Conservation (phyloP, 768 basidiomycete genomes). For the Calocybe gangraenosa region DNA sequence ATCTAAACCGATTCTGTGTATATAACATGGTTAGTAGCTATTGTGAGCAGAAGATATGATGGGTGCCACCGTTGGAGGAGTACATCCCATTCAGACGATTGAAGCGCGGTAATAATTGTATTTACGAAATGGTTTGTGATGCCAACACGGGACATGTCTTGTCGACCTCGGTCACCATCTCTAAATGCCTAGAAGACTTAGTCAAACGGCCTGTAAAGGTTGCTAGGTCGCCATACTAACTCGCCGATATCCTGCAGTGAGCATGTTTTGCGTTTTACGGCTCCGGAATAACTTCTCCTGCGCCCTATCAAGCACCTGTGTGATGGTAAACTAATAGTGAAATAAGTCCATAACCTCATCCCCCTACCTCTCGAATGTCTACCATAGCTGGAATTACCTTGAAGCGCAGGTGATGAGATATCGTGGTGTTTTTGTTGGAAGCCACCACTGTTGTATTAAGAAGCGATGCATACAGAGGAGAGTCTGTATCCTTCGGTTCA, state of each 20-base stretch:
- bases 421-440: conserved; percentile 17
- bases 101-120: conserved; percentile 66
- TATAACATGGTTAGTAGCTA: neutral
- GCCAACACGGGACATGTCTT: conserved; percentile 33
- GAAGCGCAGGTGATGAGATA: conserved; percentile 18
- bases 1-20: conserved; percentile 66
- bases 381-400: conserved; percentile 34
- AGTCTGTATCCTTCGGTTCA: conserved; percentile 20
- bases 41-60: neutral
- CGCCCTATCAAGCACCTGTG: conserved; percentile 57
- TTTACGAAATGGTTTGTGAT: conserved; percentile 66
- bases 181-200: conserved; percentile 22
- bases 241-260: conserved; percentile 62
- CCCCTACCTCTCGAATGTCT: conserved; percentile 52
- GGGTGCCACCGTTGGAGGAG: conserved; percentile 52
- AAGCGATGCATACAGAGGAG: conserved; percentile 27
- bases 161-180: conserved; percentile 34
- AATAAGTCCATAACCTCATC: neutral
- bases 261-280: conserved; percentile 47
- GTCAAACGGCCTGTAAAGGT: neutral
- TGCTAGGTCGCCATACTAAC: conserved; percentile 37
- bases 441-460: conserved; percentile 47
- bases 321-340: neutral
- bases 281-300: conserved; percentile 50
- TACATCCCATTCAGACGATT: conserved; percentile 60